phyloP scores from a whole-genome alignment of 2,329 filamentous ascomycete species.

The Cladosporium sphaerospermum region DNA sequence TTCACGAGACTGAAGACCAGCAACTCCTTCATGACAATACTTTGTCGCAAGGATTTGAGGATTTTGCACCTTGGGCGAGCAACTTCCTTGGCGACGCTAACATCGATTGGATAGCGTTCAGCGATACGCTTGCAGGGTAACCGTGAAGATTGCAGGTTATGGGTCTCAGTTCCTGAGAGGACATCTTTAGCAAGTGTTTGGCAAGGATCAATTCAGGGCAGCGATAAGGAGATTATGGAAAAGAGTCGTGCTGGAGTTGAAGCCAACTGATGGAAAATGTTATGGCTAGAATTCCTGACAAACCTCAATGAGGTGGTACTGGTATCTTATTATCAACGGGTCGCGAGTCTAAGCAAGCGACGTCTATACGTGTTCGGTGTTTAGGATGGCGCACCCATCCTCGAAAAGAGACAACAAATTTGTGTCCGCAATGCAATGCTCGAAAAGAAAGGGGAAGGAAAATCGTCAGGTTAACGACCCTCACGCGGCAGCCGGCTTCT shows the following conservation, averaged over 20 bases:
- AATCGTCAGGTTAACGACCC: background rate
- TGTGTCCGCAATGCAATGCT: background rate
- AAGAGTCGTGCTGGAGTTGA: too few relatives aligned
- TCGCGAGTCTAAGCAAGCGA: conserved; percentile 1
- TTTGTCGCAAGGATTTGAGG: background rate
- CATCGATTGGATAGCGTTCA: conserved; percentile 11
- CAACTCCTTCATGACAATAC: background rate
- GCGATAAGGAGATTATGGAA: too few relatives aligned
- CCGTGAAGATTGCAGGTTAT: too few relatives aligned
- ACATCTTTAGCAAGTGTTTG: too few relatives aligned
- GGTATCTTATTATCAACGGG: conserved; percentile 3
- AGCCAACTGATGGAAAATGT: too few relatives aligned
- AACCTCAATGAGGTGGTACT: background rate
- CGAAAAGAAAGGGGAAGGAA: background rate
- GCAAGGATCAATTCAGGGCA: too few relatives aligned
- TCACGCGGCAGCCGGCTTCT: conserved; percentile 8
- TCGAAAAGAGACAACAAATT: background rate
- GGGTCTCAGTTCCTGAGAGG: background rate
- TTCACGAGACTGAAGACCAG: background rate
- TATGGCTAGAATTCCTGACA: background rate
- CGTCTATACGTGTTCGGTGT: conserved; percentile 7
- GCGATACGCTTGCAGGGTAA: background rate
- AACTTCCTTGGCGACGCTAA: conserved; percentile 3
- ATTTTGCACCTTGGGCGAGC: background rate
- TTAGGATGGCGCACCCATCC: background rate